Evolutionary conservation across 768 basidiomycete species (phyloP).

Genomic region (Naganishia vaughanmartiniae): DNA sequence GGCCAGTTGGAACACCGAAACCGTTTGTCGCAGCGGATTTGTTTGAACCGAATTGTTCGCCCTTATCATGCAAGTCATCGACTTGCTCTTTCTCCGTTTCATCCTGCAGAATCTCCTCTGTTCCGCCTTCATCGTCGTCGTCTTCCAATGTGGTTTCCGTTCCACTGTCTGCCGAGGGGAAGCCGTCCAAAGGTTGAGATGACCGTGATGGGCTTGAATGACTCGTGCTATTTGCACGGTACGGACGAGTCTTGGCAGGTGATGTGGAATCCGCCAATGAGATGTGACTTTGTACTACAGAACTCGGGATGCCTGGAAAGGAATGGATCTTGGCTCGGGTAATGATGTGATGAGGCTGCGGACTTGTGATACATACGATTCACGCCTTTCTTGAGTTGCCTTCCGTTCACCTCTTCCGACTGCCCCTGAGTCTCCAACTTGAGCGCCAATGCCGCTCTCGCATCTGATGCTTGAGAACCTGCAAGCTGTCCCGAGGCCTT

Average conservation of each 20-base stretch:
- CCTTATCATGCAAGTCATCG: background rate
- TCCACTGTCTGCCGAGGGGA: background rate
- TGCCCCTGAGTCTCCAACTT: constrained; percentile 12
- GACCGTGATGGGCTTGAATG: background rate
- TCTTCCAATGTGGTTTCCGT: background rate
- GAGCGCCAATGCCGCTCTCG: constrained; percentile 11
- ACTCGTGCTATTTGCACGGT: background rate
- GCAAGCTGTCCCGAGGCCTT: constrained; percentile 9
- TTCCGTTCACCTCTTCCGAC: background rate
- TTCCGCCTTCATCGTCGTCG: background rate
- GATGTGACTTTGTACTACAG: constrained; percentile 17
- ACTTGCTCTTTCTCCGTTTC: constrained; percentile 7
- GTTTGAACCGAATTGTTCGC: background rate
- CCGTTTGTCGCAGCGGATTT: constrained; percentile 8
- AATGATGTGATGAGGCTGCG: background rate
- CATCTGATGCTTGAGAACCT: constrained; percentile 18
- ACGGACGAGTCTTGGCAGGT: constrained; percentile 10
- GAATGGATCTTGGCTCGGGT: background rate
- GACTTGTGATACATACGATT: background rate
- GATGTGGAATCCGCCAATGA: constrained; percentile 17
- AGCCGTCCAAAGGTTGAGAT: constrained; percentile 1
- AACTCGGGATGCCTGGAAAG: constrained; percentile 13
- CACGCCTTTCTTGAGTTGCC: constrained; percentile 3
- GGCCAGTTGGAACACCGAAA: background rate
- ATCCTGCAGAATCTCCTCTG: constrained; percentile 15